Evolutionary conservation across 495 filamentous ascomycete genomes (phyloP), one percentile per base, ranked within the genome.

Genomic region (Daldinia loculata): DNA sequence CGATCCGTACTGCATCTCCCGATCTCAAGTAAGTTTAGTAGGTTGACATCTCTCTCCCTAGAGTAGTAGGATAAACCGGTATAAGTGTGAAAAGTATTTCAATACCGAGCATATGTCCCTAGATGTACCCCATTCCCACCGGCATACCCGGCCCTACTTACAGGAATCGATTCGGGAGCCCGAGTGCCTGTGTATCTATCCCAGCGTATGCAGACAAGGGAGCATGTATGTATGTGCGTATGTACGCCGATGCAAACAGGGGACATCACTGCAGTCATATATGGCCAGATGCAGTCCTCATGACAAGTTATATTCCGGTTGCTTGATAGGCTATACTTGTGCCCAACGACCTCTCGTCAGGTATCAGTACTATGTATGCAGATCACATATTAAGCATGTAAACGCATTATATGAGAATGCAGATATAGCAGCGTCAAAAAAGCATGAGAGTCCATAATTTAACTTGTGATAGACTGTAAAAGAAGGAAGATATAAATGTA

Each of bases 1-100:
- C 34, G 55, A 57, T 57, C 34, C 34, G 55, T 57, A 57, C 55
- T 39, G 34, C 55, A 41, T 36, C 17, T 41, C 32, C 14, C 55
- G 55, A 57, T 57, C 55, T 57, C 30, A 22, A 38, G 30, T 38
- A 7, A 17, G 32, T 34, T 11, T 3, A 3, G 15, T 34, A 11
- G 15, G 27, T 8, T 12, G 19, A 6, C 2, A 38, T 38, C 30
- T 22, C 27, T n/a, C 29, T 24, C 53, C n/a, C 6, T 3, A 29
- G n/a, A 22, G 17, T 38, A 11, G 53, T 22, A 55, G 51, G 34
- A 15, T 15, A 11, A 15, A 14, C 29, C 29, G 6, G 29, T 30
- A 30, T 9, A 1, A 32, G 8, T 32, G 29, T 9, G 6, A 32
- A 34, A 30, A 9, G 34, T 36, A 36, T 14, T 36, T 5, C 34